Evolutionary conservation across 1,284 basidiomycete genomes (phyloP).

Genomic region (Malassezia globosa): DNA sequence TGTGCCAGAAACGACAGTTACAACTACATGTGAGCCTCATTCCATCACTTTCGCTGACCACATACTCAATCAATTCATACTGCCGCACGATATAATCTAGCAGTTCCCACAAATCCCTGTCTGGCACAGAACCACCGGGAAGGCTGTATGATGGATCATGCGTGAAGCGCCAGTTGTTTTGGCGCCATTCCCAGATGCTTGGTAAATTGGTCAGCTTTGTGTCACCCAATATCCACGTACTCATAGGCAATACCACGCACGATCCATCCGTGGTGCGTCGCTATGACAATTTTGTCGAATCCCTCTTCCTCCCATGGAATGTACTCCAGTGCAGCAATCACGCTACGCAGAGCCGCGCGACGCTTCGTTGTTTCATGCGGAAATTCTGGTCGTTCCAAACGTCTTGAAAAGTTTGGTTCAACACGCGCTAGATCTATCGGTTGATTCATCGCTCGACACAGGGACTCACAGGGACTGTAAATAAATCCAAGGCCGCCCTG

Average conservation of each 20-base stretch:
- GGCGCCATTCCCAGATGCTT: slow-evolving; percentile 40
- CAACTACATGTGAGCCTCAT: slow-evolving; percentile 16
- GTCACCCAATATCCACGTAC: background rate
- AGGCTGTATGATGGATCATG: slow-evolving; percentile 23
- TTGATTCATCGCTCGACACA: slow-evolving; percentile 1
- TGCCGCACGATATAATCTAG: slow-evolving; percentile 30
- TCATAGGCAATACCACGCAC: slow-evolving; percentile 38
- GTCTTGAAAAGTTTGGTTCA: slow-evolving; percentile 34
- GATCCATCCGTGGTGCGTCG: slow-evolving; percentile 38
- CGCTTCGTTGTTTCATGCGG: slow-evolving; percentile 19
- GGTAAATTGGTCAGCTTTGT: background rate
- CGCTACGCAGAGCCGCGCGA: slow-evolving; percentile 35
- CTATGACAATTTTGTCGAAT: slow-evolving; percentile 44
- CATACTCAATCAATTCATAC: slow-evolving; percentile 39
- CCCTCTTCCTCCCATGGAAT: slow-evolving; percentile 39
- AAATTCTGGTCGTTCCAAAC: slow-evolving; percentile 35
- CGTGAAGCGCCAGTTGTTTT: slow-evolving; percentile 36
- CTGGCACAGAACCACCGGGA: slow-evolving; percentile 36
- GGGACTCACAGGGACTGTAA: slow-evolving; percentile 7
- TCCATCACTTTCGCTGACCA: background rate
- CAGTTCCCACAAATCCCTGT: slow-evolving; percentile 43
- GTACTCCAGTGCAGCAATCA: slow-evolving; percentile 39
- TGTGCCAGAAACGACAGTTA: slow-evolving; percentile 43
- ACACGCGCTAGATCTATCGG: slow-evolving; percentile 9
- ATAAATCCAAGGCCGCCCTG: slow-evolving; percentile 18